A percentile compares a stretch with the other conserved stretches of the same genome.
phyloP scores from a whole-genome alignment of 345 rosid genomes.

The Lepidium didymum region DNA sequence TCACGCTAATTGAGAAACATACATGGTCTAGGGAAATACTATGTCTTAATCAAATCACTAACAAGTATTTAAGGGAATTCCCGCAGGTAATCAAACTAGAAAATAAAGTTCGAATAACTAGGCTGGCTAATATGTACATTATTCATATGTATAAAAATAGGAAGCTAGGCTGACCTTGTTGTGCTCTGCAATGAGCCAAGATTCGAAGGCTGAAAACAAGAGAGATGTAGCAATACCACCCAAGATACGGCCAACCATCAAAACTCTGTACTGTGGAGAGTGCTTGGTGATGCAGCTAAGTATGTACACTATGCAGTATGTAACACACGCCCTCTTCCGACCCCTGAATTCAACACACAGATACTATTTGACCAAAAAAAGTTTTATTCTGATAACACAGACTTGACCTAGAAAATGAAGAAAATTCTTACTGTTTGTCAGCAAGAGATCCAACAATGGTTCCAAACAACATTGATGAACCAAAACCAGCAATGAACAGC shows the following conservation, averaged over 20 bases:
- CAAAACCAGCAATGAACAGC: conserved; percentile 96
- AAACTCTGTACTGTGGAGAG: conserved; percentile 81
- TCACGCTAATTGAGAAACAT: not conserved
- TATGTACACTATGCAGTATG: conserved; percentile 79
- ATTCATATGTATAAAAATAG: not conserved
- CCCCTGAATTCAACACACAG: conserved; percentile 49
- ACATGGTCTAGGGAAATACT: not conserved
- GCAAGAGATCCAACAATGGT: conserved; percentile 97
- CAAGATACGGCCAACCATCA: conserved; percentile 90
- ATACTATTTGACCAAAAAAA: not conserved
- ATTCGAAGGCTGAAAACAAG: conserved; percentile 82
- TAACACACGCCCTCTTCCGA: conserved; percentile 83
- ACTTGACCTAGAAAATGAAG: not conserved
- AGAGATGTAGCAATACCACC: conserved; percentile 98
- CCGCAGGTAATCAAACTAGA: not conserved
- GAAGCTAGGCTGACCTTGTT: conserved; percentile 50
- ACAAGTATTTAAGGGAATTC: not conserved
- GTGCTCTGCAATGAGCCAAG: conserved; percentile 99
- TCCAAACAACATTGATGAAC: conserved; percentile 97
- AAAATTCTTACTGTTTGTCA: conserved; percentile 71
- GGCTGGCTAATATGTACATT: not conserved
- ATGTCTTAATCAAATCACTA: not conserved
- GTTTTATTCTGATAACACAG: not conserved
- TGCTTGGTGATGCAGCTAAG: conserved; percentile 93
- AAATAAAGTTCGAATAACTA: not conserved